Evolutionary conservation across 2,329 filamentous ascomycete genomes (phyloP).

Genomic region (Sporothrix variecibatus): DNA sequence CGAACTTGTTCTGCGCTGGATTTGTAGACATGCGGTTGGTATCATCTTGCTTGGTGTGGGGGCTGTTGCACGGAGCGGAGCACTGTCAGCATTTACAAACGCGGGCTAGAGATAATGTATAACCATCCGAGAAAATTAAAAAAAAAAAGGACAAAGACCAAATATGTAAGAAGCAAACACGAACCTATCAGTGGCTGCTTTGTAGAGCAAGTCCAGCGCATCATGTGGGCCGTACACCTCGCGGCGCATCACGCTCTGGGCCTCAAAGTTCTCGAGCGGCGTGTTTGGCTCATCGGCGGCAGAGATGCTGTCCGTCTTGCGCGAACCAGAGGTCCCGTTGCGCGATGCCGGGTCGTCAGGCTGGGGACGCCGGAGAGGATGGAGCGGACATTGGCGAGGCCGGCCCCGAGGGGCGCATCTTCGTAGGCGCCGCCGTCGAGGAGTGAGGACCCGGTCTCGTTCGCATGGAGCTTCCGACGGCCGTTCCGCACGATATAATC

Average conservation of each 20-base stretch:
- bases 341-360: constrained; percentile 35
- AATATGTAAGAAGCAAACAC: constrained; percentile 23
- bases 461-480: constrained; percentile 63
- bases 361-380: constrained; percentile 65
- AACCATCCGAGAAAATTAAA: neutral
- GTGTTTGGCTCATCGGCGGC: constrained; percentile 56
- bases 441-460: constrained; percentile 40
- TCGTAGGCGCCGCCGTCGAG: constrained; percentile 50
- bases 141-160: neutral
- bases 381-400: constrained; percentile 65
- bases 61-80: neutral
- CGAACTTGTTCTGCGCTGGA: neutral
- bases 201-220: constrained; percentile 86
- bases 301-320: constrained; percentile 41
- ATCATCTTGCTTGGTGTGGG: constrained; percentile 23
- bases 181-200: constrained; percentile 69
- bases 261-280: constrained; percentile 65
- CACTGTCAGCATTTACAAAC: neutral
- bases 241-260: constrained; percentile 63
- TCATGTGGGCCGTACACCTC: constrained; percentile 91
- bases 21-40: neutral
- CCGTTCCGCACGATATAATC: constrained; percentile 75
- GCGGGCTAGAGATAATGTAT: neutral
- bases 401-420: constrained; percentile 64
- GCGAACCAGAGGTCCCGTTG: constrained; percentile 38